Conservation (phyloP, 2,329 filamentous ascomycete genomes). For the Aureobasidium subglaciale region DNA sequence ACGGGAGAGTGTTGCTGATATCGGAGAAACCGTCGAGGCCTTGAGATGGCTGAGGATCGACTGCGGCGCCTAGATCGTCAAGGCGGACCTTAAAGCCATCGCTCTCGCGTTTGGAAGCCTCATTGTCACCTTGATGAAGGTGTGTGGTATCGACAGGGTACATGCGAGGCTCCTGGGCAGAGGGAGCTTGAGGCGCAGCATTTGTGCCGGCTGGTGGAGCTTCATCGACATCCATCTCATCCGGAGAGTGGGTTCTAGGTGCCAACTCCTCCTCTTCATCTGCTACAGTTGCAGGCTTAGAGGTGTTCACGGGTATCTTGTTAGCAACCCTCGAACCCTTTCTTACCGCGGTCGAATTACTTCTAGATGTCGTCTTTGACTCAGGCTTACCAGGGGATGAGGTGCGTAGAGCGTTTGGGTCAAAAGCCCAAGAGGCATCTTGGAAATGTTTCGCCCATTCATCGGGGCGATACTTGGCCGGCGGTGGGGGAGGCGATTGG, state of each 20-base stretch:
- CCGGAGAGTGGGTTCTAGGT: conserved; percentile 23
- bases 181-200: not conserved
- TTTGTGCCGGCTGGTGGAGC: conserved; percentile 23
- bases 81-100: conserved; percentile 33
- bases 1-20: conserved; percentile 49
- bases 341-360: conserved; percentile 8
- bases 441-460: conserved; percentile 39
- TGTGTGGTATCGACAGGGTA: conserved; percentile 22
- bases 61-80: conserved; percentile 41
- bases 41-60: conserved; percentile 44
- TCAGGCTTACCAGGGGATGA: not conserved
- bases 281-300: conserved; percentile 14
- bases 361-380: conserved; percentile 4
- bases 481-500: conserved; percentile 15
- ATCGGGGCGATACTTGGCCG: conserved; percentile 33
- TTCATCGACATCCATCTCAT: conserved; percentile 45
- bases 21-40: conserved; percentile 49
- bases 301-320: conserved; percentile 3
- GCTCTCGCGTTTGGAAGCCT: conserved; percentile 11
- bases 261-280: conserved; percentile 25
- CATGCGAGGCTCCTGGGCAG: conserved; percentile 22
- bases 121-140: conserved; percentile 19
- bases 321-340: conserved; percentile 3
- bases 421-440: conserved; percentile 34
- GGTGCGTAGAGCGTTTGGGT: conserved; percentile 10